Base-by-base conservation (phyloP, 495 filamentous ascomycete genomes). In the Trichodelitschia bisporula region DNA sequence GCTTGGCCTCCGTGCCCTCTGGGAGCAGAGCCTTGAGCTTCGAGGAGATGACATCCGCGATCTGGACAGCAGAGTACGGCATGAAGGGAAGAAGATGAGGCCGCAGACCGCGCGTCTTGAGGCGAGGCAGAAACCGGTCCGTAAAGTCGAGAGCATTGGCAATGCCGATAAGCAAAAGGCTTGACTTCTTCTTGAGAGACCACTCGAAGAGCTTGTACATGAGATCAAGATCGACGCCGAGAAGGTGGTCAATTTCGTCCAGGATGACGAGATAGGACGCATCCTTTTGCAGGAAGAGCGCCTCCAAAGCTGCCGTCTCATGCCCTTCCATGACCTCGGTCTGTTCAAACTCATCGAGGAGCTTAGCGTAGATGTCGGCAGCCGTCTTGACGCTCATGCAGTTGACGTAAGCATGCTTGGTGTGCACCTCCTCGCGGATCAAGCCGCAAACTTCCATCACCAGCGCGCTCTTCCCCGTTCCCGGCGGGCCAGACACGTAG, bases 61-160 rank as follows among this genome's bases (percentile, higher is more conserved):
- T 89, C 36, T 95, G 84, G n/a, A 61, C 47, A 2, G 78, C 82
- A 9, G 71, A 77, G 51, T 95, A 99, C 3, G 86, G 89, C 24
- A 92, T 54, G 47, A 99, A 91, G 3, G 86, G 80, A 11, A 99
- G 67, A 1, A 93, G 61, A 25, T 72, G 69, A 10, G 86, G 86
- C 50, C 79, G 86, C 31, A 95, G 54, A 37, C 83, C 84, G 29
- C 80, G 75, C 2, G 80, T 72, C 53, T 93, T 95, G 15, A 99
- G 60, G 8, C 86, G 74, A 19, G 89, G 86, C 12, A 99, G 66
- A 36, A 92, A 90, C 13, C 89, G 77, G 43, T 93, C 83, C 0
- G 89, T 93, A 24, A 99, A 54, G 43, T 99, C 86, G 32, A 99
- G 61, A 1, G 86, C 89, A 42, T 99, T 99, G 29, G 86, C 89